Percentiles rank a stretch among this genome's conserved stretches.
phyloP scores from a whole-genome alignment of 2,329 filamentous ascomycete species.

The Ceratocystis diversiconidia region DNA sequence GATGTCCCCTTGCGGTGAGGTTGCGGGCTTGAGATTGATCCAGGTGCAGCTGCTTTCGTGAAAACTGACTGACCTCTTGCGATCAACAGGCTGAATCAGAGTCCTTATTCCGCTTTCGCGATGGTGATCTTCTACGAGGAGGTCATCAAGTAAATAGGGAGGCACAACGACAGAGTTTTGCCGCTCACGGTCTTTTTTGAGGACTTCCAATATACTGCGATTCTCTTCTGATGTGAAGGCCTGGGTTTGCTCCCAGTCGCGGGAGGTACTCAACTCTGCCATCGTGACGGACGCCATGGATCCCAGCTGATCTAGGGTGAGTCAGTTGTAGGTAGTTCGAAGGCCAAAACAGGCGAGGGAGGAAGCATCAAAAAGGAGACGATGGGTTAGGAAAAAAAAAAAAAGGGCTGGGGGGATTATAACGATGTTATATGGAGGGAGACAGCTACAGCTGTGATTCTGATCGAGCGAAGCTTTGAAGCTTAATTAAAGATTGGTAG shows the following conservation, averaged over 20 bases:
- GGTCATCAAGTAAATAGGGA: not conserved
- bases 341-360: not conserved
- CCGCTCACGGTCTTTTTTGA: not conserved
- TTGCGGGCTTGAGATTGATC: not conserved
- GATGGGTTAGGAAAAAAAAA: not conserved
- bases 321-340: not conserved
- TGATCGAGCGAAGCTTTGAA: not conserved
- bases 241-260: not conserved
- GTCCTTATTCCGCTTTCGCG: not conserved
- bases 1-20: not conserved
- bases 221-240: not conserved
- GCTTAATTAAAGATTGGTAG: not conserved
- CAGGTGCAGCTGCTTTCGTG: not conserved
- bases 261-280: not conserved
- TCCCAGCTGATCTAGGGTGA: not conserved
- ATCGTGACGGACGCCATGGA: not conserved
- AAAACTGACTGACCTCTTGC: not conserved
- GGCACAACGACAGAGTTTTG: not conserved
- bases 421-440: not conserved
- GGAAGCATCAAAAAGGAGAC: not conserved
- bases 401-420: not conserved
- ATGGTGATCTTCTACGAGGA: not conserved
- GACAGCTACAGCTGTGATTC: not conserved
- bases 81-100: not conserved
- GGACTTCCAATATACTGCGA: not conserved